Percentiles rank a stretch among this genome's conserved stretches.
Conservation (phyloP, 2,329 filamentous ascomycete genomes). For the Pseudogymnoascus sp. region DNA sequence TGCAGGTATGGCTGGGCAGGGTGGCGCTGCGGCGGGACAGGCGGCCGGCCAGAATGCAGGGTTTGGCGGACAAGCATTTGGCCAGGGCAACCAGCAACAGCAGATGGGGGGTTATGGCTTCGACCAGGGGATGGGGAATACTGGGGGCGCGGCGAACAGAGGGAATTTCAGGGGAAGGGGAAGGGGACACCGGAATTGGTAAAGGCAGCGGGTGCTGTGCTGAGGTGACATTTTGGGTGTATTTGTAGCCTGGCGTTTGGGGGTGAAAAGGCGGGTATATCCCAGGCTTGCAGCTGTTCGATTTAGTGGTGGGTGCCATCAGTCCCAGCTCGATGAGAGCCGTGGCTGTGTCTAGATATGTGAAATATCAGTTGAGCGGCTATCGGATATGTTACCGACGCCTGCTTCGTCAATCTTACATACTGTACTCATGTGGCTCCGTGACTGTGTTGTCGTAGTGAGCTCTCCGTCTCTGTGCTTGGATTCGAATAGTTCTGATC, state of each 20-base stretch:
- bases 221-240: neutral
- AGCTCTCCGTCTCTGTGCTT: neutral
- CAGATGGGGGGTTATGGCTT: conserved; percentile 21
- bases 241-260: conserved; percentile 4
- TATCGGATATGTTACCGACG: neutral
- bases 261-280: conserved; percentile 1
- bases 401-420: neutral
- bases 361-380: neutral
- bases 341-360: neutral
- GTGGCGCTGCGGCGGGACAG: conserved; percentile 34
- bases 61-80: conserved; percentile 44
- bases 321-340: neutral
- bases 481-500: neutral
- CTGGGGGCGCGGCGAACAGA: conserved; percentile 15
- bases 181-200: conserved; percentile 15
- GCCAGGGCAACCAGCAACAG: conserved; percentile 24
- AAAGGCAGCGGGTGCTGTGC: neutral
- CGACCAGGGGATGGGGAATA: conserved; percentile 23
- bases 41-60: conserved; percentile 36
- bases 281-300: neutral
- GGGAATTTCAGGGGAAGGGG: conserved; percentile 24
- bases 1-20: conserved; percentile 42
- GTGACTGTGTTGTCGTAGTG: neutral
- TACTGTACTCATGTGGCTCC: neutral
- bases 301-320: neutral